Evolutionary conservation across 164 flowering plant species (phyloP), one percentile per base, ranked within the genome.

Genomic region (Dillenia suffruticosa): DNA sequence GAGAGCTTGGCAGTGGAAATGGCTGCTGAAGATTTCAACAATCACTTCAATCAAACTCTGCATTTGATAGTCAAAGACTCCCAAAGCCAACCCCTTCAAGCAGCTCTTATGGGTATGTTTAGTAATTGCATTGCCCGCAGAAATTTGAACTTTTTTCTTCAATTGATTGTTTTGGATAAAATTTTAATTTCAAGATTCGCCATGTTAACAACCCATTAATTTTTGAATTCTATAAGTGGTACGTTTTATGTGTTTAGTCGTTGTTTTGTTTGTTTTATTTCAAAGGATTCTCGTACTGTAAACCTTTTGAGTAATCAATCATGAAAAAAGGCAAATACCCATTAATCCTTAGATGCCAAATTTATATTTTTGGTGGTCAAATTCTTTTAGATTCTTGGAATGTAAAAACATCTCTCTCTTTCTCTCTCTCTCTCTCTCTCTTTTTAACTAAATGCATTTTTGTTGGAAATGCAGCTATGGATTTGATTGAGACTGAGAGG

Each of bases 1-100:
- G 45, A 63, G 61, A 74, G 64, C 50, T 52, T 49, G 44, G 74
- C 74, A 65, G 70, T 74, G 59, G 68, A 74, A 61, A 66, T 74
- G 7, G 77, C 74, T 3, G 32, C 61, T 4, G 49, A 63, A 44
- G 56, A 46, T 11, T 67, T 67, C 59, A 43, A 64, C 32, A 44
- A 54, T 12, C 5, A 9, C 8, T 40, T 48, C 10, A 51, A 13
- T 19, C 51, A 57, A 15, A 55, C 62, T n/a, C 19, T 79, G 1
- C 58, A 63, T 8, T 72, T 75, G 12, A 57, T 71, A 49, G 63
- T 76, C 24, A 16, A 19, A 9, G 26, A 77, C 61, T 57, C 64
- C 44, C 19, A 45, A 10, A 15, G 64, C 16, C 59, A 70, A 43
- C 79, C 76, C 46, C 60, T 76, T 14, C 32, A 32, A 49, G 70